These are phyloP conservation scores for Amylostereum areolatum DNA, from an alignment of 1,284 basidiomycete genomes.

Conservation along the genomic window DNA sequence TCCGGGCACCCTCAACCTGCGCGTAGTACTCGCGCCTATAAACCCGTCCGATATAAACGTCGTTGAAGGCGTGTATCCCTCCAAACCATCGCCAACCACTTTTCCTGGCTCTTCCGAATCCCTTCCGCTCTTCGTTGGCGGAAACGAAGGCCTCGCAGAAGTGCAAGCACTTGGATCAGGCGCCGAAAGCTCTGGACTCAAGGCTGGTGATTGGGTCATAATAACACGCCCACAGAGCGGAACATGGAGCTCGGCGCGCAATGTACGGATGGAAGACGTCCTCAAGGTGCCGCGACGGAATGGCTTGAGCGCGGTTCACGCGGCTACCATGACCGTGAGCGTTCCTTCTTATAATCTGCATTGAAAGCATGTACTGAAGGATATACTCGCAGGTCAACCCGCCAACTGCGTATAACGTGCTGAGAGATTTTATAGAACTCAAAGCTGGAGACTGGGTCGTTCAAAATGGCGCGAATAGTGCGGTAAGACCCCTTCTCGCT, in stretches of 20 bases:
- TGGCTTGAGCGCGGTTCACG: constrained; percentile 53
- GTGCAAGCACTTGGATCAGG: constrained; percentile 55
- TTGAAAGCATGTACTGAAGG: neutral
- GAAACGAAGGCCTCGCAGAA: constrained; percentile 76
- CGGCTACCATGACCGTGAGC: constrained; percentile 68
- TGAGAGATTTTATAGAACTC: constrained; percentile 62
- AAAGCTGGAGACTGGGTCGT: constrained; percentile 68
- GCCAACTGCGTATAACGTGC: constrained; percentile 77
- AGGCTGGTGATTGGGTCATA: constrained; percentile 68
- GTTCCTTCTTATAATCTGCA: neutral
- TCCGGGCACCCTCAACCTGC: constrained; percentile 55
- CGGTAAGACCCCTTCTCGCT: constrained; percentile 37
- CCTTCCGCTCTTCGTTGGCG: constrained; percentile 51
- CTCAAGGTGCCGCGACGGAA: constrained; percentile 47
- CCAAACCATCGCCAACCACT: constrained; percentile 44
- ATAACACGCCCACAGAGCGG: constrained; percentile 65
- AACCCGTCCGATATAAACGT: constrained; percentile 82
- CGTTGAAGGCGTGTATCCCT: constrained; percentile 77
- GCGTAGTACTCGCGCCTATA: constrained; percentile 70
- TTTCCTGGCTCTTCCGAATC: constrained; percentile 24
- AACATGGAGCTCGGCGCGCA: constrained; percentile 69
- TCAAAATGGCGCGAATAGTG: constrained; percentile 84
- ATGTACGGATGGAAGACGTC: constrained; percentile 50
- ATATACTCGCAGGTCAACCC: constrained; percentile 65
- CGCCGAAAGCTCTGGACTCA: constrained; percentile 34